Evolutionary conservation across 108 stramenopile genomes (phyloP).

Genomic region (Pelagomonas calceolata): DNA sequence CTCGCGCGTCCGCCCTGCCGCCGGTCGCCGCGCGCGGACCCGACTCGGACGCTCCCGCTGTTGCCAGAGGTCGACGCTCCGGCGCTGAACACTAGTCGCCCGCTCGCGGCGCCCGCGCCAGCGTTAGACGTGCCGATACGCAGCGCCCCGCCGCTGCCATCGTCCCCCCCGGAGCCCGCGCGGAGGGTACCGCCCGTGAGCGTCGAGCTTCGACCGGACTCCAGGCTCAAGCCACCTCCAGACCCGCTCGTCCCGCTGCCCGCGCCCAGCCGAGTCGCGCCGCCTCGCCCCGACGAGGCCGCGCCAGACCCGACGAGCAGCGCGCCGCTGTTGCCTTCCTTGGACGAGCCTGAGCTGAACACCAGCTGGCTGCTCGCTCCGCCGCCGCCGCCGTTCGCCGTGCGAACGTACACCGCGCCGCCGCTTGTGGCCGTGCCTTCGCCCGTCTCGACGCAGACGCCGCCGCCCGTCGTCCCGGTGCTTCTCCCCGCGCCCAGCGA

Average conservation of each 20-base stretch:
- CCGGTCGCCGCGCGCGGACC: background rate
- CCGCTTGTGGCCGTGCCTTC: background rate
- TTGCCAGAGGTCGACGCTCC: no score
- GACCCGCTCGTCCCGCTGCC: no score
- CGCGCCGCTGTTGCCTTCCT: background rate
- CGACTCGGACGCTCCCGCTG: background rate
- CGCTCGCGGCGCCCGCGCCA: no score
- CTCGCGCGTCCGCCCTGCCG: no score
- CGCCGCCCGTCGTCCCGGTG: background rate
- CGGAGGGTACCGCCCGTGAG: no score
- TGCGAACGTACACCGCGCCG: background rate
- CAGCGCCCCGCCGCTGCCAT: background rate
- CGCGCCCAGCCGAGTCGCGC: background rate
- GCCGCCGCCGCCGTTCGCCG: background rate
- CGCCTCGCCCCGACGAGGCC: background rate
- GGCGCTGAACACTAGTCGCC: no score
- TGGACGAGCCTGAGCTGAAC: background rate
- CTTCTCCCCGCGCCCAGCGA: conserved; percentile 16
- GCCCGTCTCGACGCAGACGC: background rate
- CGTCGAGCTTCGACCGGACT: no score
- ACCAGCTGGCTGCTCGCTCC: background rate
- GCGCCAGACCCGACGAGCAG: background rate
- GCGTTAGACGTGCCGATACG: no score
- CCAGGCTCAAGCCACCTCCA: no score
- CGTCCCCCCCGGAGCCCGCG: background rate